A percentile compares a stretch with the other conserved stretches of the same genome.
phyloP scores from a whole-genome alignment of 768 basidiomycete species.

The Leucosporidium yakuticum region DNA sequence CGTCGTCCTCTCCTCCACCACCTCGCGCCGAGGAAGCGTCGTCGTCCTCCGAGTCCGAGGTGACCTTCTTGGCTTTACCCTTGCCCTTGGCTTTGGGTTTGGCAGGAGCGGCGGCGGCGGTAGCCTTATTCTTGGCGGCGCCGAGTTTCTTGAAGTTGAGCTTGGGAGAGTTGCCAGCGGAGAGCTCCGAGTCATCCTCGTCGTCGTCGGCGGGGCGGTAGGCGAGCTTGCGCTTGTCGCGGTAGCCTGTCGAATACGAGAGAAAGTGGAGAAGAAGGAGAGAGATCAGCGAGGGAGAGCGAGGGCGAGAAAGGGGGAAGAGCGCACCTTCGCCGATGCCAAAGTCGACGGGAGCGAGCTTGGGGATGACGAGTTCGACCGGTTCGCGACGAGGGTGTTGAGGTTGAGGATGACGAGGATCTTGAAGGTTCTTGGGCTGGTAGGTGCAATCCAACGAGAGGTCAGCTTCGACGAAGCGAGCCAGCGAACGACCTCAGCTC shows the following conservation, averaged over 20 bases:
- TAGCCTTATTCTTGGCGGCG: constrained; percentile 8
- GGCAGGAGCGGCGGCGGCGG: not conserved
- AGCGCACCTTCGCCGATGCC: constrained; percentile 29
- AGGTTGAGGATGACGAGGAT: too few relatives aligned
- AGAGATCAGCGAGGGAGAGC: not conserved
- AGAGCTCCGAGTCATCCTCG: constrained; percentile 10
- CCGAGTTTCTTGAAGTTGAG: constrained; percentile 13
- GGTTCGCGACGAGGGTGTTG: too few relatives aligned
- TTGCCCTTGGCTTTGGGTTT: constrained; percentile 12
- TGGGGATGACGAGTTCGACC: too few relatives aligned
- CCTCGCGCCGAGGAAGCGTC: not conserved
- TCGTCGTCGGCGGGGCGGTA: constrained; percentile 24
- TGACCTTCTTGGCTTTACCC: constrained; percentile 21
- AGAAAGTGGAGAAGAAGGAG: not conserved
- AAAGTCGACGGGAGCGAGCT: constrained; percentile 19
- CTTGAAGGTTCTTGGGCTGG: constrained; percentile 25
- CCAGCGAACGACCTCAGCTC: too few relatives aligned
- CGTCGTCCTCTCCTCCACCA: constrained; percentile 4
- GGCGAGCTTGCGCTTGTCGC: constrained; percentile 10
- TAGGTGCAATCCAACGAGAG: not conserved
- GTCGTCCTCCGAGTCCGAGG: constrained; percentile 16
- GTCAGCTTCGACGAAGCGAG: not conserved
- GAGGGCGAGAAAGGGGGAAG: too few relatives aligned
- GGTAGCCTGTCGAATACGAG: not conserved
- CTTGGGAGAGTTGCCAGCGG: not conserved